phyloP scores from a whole-genome alignment of 495 filamentous ascomycete species.

The Stereocaulon alpinum region DNA sequence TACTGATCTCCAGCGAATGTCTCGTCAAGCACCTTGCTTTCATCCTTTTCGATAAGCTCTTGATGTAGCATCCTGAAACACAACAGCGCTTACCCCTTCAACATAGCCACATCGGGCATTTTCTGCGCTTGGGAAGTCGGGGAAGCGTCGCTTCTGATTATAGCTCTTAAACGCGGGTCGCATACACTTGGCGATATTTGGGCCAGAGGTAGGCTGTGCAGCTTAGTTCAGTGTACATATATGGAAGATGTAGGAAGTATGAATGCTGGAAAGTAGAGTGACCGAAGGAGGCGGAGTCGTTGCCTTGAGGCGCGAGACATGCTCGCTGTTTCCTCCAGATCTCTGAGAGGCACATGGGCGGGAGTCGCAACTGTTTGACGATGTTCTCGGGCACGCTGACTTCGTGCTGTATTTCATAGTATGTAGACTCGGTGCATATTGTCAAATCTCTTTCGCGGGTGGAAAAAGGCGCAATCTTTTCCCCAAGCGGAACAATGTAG shows the following conservation, averaged over 20 bases:
- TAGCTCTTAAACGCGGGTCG: not conserved
- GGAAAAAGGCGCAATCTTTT: too few species aligned
- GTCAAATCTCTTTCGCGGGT: too few species aligned
- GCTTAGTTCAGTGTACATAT: not conserved
- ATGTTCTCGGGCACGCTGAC: too few species aligned
- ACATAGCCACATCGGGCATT: slow-evolving; percentile 9
- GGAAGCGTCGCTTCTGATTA: not conserved
- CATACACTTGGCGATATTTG: not conserved
- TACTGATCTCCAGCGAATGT: too few species aligned
- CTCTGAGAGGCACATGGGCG: not conserved
- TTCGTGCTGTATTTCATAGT: too few species aligned
- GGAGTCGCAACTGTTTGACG: not conserved
- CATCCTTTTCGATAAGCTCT: not conserved
- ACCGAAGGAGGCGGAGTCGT: not conserved
- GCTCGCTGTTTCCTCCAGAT: not conserved
- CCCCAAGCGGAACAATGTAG: too few species aligned
- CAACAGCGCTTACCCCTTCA: not conserved
- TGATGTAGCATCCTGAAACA: not conserved
- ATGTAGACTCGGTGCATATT: too few species aligned
- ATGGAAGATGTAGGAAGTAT: not conserved
- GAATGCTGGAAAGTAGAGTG: not conserved
- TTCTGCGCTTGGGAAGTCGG: not conserved
- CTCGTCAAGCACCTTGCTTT: too few species aligned
- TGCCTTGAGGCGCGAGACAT: not conserved
- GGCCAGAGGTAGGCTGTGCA: not conserved